Conservation (phyloP, 352 stramenopile genomes). For the Phytophthora ramorum region DNA sequence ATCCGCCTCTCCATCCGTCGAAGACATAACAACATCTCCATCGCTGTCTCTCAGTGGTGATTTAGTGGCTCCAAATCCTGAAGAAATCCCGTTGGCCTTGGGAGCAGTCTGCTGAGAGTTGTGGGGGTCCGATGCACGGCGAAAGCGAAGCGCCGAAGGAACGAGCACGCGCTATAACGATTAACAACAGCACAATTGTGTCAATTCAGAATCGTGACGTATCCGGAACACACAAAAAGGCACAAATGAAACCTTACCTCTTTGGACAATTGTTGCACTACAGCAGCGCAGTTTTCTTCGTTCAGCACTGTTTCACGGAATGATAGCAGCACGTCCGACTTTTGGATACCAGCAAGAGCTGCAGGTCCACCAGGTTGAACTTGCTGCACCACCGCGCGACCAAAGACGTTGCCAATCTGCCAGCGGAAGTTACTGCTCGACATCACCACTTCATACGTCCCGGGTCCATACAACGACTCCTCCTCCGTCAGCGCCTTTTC, state of each 20-base stretch:
- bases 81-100: slow-evolving; percentile 23
- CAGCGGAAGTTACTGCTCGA: slow-evolving; percentile 75
- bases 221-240: neutral
- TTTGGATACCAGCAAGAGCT: slow-evolving; percentile 76
- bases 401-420: slow-evolving; percentile 88
- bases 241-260: slow-evolving; percentile 51
- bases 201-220: slow-evolving; percentile 11
- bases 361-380: slow-evolving; percentile 73
- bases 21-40: slow-evolving; percentile 73
- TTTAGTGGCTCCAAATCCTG: slow-evolving; percentile 4
- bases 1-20: slow-evolving; percentile 27
- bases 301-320: slow-evolving; percentile 79
- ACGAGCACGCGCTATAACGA: slow-evolving; percentile 57
- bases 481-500: slow-evolving; percentile 25
- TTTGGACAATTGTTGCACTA: slow-evolving; percentile 81
- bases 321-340: slow-evolving; percentile 83
- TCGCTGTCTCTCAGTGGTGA: slow-evolving; percentile 47
- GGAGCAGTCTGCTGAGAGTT: slow-evolving; percentile 12
- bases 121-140: slow-evolving; percentile 66
- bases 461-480: slow-evolving; percentile 62
- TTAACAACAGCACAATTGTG: slow-evolving; percentile 2
- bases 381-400: slow-evolving; percentile 80
- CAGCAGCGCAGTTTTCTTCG: slow-evolving; percentile 76
- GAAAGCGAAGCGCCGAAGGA: slow-evolving; percentile 73
- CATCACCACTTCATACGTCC: slow-evolving; percentile 87